Percentiles rank a stretch among this genome's conserved stretches.
phyloP scores from a whole-genome alignment of 345 rosid genomes.

The Bretschneidera sinensis region DNA sequence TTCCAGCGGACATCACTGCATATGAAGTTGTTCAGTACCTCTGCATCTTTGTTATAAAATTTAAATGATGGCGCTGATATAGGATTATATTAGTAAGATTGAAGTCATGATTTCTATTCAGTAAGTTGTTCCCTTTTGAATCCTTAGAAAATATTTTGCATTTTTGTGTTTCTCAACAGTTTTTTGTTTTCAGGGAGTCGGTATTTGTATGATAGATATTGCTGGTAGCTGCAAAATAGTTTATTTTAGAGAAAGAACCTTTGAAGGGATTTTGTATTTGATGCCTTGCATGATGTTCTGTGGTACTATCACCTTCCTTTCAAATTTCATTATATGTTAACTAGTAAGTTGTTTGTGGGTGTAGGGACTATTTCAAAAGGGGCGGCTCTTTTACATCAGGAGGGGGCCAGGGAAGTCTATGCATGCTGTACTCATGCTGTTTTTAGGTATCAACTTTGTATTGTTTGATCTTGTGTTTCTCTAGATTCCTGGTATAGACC shows the following conservation, averaged over 20 bases:
- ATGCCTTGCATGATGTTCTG: not conserved
- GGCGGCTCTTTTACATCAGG: conserved; percentile 92
- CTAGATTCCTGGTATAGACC: not conserved
- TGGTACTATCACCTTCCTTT: not conserved
- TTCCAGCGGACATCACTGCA: no score
- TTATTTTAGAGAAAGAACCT: not conserved
- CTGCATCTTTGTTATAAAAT: no score
- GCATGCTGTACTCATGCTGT: conserved; percentile 98
- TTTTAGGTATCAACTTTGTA: conserved; percentile 54
- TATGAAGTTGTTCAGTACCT: no score
- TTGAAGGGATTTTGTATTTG: not conserved
- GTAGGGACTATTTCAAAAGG: conserved; percentile 90
- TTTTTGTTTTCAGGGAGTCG: no score
- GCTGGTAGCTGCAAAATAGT: not conserved
- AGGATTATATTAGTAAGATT: no score
- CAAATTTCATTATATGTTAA: not conserved
- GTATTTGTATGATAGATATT: no score
- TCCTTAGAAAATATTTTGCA: no score
- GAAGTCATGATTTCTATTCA: no score
- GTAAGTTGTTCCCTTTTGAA: no score
- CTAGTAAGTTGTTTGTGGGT: conserved; percentile 1
- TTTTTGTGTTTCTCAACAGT: no score
- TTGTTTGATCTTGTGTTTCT: not conserved
- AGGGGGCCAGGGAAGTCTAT: conserved; percentile 95
- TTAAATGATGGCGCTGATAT: no score